phyloP scores from a whole-genome alignment of 192 early-diverging fungal species.

The Coemansia sp. region DNA sequence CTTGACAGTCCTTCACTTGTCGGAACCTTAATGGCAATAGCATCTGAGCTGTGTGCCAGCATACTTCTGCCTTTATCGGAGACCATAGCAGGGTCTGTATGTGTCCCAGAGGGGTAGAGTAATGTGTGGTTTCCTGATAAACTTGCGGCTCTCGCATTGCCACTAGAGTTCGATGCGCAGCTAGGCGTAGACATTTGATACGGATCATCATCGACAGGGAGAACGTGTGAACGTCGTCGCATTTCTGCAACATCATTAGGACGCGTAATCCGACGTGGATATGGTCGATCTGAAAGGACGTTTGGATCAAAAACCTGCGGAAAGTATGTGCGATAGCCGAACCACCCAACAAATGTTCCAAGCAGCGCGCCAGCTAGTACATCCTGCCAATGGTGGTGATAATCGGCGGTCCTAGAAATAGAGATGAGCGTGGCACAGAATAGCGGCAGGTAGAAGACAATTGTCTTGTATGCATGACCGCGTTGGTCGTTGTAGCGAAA shows the following conservation, averaged over 20 bases:
- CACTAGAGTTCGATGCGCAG: constrained; percentile 11
- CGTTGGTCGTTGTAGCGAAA: constrained; percentile 63
- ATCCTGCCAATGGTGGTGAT: constrained; percentile 65
- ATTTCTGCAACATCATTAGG: background rate
- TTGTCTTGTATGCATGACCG: constrained; percentile 65
- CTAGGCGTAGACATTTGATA: constrained; percentile 26
- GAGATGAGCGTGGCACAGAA: constrained; percentile 57
- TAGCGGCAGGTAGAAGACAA: constrained; percentile 53
- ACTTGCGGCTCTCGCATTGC: background rate
- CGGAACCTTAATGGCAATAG: background rate
- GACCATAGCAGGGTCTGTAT: background rate
- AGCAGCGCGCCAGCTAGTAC: constrained; percentile 60
- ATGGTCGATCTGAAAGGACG: constrained; percentile 42
- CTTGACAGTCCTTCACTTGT: background rate
- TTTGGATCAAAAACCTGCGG: constrained; percentile 31
- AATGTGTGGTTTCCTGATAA: background rate
- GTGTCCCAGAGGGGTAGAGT: background rate
- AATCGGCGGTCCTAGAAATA: constrained; percentile 62
- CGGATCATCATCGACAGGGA: constrained; percentile 44
- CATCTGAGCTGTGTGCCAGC: background rate
- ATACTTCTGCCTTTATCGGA: background rate
- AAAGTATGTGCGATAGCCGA: constrained; percentile 47
- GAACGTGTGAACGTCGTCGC: constrained; percentile 5
- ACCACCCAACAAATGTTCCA: constrained; percentile 39
- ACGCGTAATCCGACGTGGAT: constrained; percentile 44